Evolutionary conservation across 805 yeast genomes (phyloP).

Genomic region (Candida sphagnicola): DNA sequence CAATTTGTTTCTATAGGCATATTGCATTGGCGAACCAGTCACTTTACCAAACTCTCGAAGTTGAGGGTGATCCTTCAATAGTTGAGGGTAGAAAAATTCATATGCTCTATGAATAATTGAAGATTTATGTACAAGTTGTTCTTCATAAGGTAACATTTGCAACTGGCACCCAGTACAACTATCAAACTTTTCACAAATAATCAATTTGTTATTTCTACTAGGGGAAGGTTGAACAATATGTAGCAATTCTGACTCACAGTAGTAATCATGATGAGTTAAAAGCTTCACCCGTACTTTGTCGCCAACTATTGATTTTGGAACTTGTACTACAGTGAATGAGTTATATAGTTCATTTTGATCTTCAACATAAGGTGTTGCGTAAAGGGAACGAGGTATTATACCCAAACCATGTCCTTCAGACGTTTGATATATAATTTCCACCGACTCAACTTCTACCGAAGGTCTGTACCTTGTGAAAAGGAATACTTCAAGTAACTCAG

Average conservation of each 20-base stretch:
- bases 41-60: conserved; percentile 20
- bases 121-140: conserved; percentile 33
- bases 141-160: conserved; percentile 36
- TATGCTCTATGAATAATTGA: conserved; percentile 30
- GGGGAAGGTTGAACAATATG: conserved; percentile 12
- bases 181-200: conserved; percentile 32
- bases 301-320: conserved; percentile 39
- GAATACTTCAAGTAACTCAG: conserved; percentile 19
- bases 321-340: conserved; percentile 20
- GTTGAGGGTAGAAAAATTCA: conserved; percentile 27
- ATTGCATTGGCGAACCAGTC: conserved; percentile 33
- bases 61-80: conserved; percentile 7
- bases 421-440: conserved; percentile 24
- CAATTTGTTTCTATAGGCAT: conserved; percentile 35
- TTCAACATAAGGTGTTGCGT: conserved; percentile 11
- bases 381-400: conserved; percentile 19
- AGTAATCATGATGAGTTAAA: conserved; percentile 24
- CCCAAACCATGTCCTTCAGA: conserved; percentile 37
- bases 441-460: conserved; percentile 20
- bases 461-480: conserved; percentile 21
- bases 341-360: conserved; percentile 11
- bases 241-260: conserved; percentile 27
- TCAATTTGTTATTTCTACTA: conserved; percentile 21
- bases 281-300: conserved; percentile 29
- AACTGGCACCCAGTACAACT: conserved; percentile 41